Evolutionary conservation across 768 basidiomycete genomes (phyloP), one percentile per base, ranked within the genome.

Genomic region (Boletus pseudo-olivaceus): DNA sequence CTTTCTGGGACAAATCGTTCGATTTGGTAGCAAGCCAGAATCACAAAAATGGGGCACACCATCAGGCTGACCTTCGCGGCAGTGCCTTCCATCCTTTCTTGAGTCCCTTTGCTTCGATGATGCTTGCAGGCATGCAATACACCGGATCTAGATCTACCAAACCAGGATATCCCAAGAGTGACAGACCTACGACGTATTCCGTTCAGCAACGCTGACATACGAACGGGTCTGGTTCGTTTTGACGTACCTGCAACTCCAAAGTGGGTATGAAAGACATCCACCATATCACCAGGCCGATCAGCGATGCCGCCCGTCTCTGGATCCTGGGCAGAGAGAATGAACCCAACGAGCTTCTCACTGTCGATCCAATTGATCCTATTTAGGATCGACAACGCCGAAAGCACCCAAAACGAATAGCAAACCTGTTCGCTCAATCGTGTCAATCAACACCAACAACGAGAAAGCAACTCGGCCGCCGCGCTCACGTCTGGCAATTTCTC

Each of bases 351-450:
- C 63, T 88, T 91, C 19, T 87, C 80, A 1, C 83, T 75, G 66
- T 98, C 87, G 63, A 99, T 96, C 93, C 95, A 98, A 0, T 79
- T 71, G 4, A 94, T 68, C 63, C 87, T 90, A 41, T 84, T 80
- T 39, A 99, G 70, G 53, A 98, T 95, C 26, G 93, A 83, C 49
- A 98, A 71, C 0, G 90, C 76, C 2, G 97, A 95, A 5, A 98
- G 79, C 5, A 94, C 92, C 94, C 94, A 99, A 73, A 93, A 93
- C 62, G 90, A 93, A 71, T 99, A 99, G 74, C 97, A 99, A 17
- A 98, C 63, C 63, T 65, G n/a, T 55, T n/a, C 5, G 8, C n/a
- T 4, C 4, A 2, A 30, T 4, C 34, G 8, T 43, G 35, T 49
- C 45, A 47, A 27, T 40, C 23, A 15, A 42, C 26, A 27, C 26